Evolutionary conservation across 495 filamentous ascomycete genomes (phyloP), one percentile per base, ranked within the genome.

Genomic region (Xanthoparmelia taractica): DNA sequence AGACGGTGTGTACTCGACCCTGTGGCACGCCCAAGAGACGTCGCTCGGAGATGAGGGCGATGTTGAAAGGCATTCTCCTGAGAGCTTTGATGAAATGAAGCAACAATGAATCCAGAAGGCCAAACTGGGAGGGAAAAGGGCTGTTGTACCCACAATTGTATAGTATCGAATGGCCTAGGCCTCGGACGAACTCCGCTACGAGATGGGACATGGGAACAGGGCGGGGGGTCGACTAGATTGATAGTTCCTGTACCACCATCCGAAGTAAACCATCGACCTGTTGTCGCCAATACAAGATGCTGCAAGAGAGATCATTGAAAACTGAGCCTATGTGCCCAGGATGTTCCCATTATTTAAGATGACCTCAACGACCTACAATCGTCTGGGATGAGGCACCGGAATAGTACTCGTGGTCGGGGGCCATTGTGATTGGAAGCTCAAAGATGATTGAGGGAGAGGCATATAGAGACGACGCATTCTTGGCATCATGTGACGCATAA

Each of bases 1-100:
- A 20, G 82, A 82, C 4, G 94, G 95, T 8, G 78, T 96, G 12
- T 98, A 98, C 75, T 84, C 88, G 11, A 86, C 95, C 70, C 76
- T 97, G 40, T 98, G 94, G 94, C 90, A 88, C 74, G 87, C 65
- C 23, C 65, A 67, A 56, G 61, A 63, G 54, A 48, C 61, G 10
- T 33, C 56, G 8, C 41, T 64, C 8, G 58, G 57, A 52, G 65
- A 64, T 27, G 10, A 45, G 18, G 52, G 23, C 17, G 50, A 63
- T 57, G 54, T n/a, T 29, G 54, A 36, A 27, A 12, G 13, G 25
- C 2, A 18, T 12, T 29, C 48, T 52, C 12, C 29, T 6, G 25
- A 29, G 15, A 48, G 20, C n/a, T 6, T 10, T 48, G 23, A 25
- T 10, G 45, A 48, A 48, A 17, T 11, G 1, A 12, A 23, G 20